These are phyloP conservation scores for Nigrospora sphaerica DNA, from an alignment of 2,329 filamentous ascomycete genomes.

Conservation along the genomic window DNA sequence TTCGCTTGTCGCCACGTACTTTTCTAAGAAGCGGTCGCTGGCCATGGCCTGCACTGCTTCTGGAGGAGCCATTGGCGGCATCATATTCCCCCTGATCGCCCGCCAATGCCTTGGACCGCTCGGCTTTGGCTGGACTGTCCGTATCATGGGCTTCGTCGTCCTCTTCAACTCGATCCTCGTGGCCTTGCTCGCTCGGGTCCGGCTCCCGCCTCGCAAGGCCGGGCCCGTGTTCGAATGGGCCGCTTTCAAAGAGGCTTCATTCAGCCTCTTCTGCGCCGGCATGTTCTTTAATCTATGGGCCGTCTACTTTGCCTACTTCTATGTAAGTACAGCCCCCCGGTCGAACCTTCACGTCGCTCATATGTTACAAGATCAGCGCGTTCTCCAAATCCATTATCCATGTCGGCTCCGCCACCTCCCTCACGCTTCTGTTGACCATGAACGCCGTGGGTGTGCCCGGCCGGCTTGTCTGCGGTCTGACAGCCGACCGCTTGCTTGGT, in stretches of 20 bases:
- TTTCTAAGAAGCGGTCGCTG: constrained; percentile 20
- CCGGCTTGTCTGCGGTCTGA: constrained; percentile 34
- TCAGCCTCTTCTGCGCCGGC: constrained; percentile 35
- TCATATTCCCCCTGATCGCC: neutral
- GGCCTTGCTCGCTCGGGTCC: constrained; percentile 25
- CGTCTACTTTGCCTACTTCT: constrained; percentile 12
- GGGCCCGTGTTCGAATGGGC: constrained; percentile 35
- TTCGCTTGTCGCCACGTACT: constrained; percentile 21
- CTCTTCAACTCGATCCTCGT: constrained; percentile 23
- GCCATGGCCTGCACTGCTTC: constrained; percentile 26
- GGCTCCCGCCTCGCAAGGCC: constrained; percentile 29
- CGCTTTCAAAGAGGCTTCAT: constrained; percentile 35
- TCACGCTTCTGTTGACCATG: constrained; percentile 40
- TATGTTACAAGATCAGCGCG: constrained; percentile 5
- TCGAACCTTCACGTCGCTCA: neutral
- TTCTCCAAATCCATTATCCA: constrained; percentile 5
- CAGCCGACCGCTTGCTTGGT: constrained; percentile 34
- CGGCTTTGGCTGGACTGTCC: constrained; percentile 5
- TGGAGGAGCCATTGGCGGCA: constrained; percentile 20
- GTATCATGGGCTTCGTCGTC: constrained; percentile 7
- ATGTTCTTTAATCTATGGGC: constrained; percentile 24
- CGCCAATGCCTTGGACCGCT: constrained; percentile 24
- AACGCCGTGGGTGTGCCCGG: constrained; percentile 41
- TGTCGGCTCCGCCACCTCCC: constrained; percentile 13
- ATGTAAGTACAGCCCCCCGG: constrained; percentile 3